phyloP scores from a whole-genome alignment of 2,329 filamentous ascomycete species.

The Pezicula carpinea region DNA sequence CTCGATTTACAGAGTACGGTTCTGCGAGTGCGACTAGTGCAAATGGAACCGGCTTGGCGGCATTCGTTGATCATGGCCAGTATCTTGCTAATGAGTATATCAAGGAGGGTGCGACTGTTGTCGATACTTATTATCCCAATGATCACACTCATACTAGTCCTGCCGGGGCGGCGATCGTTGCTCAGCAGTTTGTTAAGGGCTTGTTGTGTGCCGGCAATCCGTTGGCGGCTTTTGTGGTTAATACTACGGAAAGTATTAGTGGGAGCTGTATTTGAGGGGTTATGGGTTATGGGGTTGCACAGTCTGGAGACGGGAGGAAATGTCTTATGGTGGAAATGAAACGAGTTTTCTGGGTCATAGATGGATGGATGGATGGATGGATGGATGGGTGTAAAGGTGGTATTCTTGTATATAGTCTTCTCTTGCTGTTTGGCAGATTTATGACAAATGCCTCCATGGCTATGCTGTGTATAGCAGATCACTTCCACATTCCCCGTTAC shows the following conservation, averaged over 20 bases:
- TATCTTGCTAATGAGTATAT: conserved; percentile 48
- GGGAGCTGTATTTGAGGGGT: conserved; percentile 18
- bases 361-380: no score
- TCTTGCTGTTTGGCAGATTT: no score
- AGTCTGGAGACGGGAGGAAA: no score
- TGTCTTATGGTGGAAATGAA: no score
- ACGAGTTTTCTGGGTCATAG: no score
- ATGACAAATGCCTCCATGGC: no score
- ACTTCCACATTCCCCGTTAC: no score
- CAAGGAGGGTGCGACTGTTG: conserved; percentile 38
- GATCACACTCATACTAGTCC: conserved; percentile 60
- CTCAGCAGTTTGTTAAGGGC: conserved; percentile 53
- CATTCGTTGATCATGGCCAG: conserved; percentile 54
- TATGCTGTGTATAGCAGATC: no score
- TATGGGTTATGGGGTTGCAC: no score
- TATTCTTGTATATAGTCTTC: no score
- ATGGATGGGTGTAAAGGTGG: no score
- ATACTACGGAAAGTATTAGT: conserved; percentile 18
- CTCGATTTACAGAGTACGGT: conserved; percentile 54
- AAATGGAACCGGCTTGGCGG: conserved; percentile 30
- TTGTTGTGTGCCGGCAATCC: conserved; percentile 21
- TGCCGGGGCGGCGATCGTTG: conserved; percentile 47
- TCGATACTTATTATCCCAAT: conserved; percentile 47
- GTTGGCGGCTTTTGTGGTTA: conserved; percentile 22
- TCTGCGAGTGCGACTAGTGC: conserved; percentile 37